Evolutionary conservation across 139 green algal species (phyloP), one percentile per base, ranked within the genome.

Genomic region (Chlorella sp.): DNA sequence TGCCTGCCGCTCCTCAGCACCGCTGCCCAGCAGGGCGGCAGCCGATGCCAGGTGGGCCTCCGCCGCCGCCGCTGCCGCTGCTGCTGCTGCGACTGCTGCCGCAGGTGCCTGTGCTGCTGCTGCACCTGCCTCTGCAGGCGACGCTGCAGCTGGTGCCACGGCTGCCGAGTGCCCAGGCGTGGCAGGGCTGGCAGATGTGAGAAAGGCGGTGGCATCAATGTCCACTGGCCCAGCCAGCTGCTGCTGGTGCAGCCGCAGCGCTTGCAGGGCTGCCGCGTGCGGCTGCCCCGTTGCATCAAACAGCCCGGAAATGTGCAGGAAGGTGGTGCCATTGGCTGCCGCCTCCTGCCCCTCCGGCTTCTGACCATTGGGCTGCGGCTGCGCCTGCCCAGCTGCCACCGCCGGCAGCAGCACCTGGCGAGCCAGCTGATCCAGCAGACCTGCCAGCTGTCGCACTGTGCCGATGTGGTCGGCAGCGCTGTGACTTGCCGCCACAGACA

Each of bases 251-350:
- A 60, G 41, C 43, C 24, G 65, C 64, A 84, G 43, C 32, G 79
- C 79, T 19, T 73, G 43, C 7, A 84, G 32, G 8, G 64, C 79
- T 30, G 62, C 79, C n/a, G 79, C n/a, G 54, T 62, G 28, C 14
- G 60, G 54, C 77, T 22, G 64, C 26, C 77, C 77, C 16, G 67
- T 44, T 7, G 79, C 64, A 48, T 46, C 65, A 60, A 84, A 84
- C 43, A 84, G 64, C 19, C 44, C 43, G 3, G 62, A 30, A 32
- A 75, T 40, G 40, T 19, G 16, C 11, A 46, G 30, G 28, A 65
- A 3, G 1, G 73, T 26, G 16, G 22, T 3, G 51, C 51, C 24
- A 11, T 60, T 11, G 51, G 16, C 56, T 11, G 19, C 9, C 38
- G 28, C n/a, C 0, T 36, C 22, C 24, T 36, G 76, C 56, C 51